A percentile compares a stretch with the other conserved stretches of the same genome.
phyloP scores from a whole-genome alignment of 441 rosid species.

The Gossypium schwendimanii region DNA sequence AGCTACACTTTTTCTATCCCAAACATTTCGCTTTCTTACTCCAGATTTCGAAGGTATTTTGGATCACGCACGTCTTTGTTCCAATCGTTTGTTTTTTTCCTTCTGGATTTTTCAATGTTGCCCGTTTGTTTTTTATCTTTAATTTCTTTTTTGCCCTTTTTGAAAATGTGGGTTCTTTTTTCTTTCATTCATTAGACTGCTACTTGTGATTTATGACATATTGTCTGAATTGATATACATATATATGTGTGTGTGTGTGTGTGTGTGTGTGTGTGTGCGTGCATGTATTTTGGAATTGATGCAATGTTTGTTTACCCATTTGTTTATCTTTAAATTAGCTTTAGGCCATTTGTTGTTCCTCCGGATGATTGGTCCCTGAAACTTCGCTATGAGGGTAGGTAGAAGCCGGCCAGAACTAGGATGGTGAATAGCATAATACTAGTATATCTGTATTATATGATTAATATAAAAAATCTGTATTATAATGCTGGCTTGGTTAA shows the following conservation, averaged over 20 bases:
- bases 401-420: neutral
- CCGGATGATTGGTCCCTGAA: neutral
- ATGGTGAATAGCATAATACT: neutral
- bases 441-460: neutral
- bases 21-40: neutral
- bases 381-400: neutral
- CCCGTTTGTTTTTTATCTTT: neutral
- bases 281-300: neutral
- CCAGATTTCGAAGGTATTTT: conserved; percentile 3
- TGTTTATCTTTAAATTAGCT: neutral
- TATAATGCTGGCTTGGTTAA: neutral
- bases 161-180: neutral
- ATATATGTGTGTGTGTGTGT: too few species aligned
- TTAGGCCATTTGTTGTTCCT: neutral
- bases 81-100: neutral
- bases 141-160: neutral
- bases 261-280: too few species aligned
- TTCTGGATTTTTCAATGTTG: neutral
- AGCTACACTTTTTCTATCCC: neutral
- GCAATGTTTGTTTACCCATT: neutral
- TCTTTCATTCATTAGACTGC: neutral
- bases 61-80: neutral
- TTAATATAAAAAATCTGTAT: neutral
- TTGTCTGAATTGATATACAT: neutral
- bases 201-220: neutral